Base-by-base conservation (phyloP, 2,329 filamentous ascomycete species). In the Coleophoma crateriformis region DNA sequence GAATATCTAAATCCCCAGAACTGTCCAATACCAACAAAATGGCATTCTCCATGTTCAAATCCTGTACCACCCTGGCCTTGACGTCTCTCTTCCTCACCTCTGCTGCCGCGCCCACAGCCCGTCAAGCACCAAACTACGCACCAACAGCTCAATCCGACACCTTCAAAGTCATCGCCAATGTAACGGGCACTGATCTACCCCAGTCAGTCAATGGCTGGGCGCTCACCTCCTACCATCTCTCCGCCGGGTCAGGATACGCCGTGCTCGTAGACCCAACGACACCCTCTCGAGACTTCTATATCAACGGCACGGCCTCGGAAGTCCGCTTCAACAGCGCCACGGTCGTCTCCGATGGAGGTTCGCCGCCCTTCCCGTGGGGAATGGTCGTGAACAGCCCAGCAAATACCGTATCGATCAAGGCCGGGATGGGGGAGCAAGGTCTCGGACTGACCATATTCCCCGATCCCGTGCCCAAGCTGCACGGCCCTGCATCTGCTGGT, bases 161-260 rank as follows among this genome's bases (percentile, higher is more conserved):
- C 47, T 75, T 75, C 64, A 65, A 62, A 35, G 66, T 76, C 27
- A 63, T 73, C 17, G 68, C 71, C 58, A 73, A 75, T 51, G 69
- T 76, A 37, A 72, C 70, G 8, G 65, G 63, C 13, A 56, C 56
- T 34, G 71, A 75, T 54, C 68, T 76, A 45, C 57, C 58, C 6
- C 65, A 69, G 1, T 62, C 71, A 0, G 67, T 77, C 53, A 63
- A 77, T 34, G 61, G 67, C 58, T 67, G 59, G 51, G 64, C 64
- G 43, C 48, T 78, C 22, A 61, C 64, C 41, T 68, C 66, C 43
- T 69, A 73, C 38, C 74, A 76, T 59, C 64, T 64, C 7, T 72
- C 73, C 34, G 69, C 74, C 1, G 72, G 69, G 1, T 50, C 64
- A 10, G 67, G 65, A 47, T 65, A 68, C 2, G 71, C 69, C 8